A percentile compares a stretch with the other conserved stretches of the same genome.
Evolutionary conservation across 192 early-diverging fungal species (phyloP).

Genomic region (Fimicolochytrium jonesii): DNA sequence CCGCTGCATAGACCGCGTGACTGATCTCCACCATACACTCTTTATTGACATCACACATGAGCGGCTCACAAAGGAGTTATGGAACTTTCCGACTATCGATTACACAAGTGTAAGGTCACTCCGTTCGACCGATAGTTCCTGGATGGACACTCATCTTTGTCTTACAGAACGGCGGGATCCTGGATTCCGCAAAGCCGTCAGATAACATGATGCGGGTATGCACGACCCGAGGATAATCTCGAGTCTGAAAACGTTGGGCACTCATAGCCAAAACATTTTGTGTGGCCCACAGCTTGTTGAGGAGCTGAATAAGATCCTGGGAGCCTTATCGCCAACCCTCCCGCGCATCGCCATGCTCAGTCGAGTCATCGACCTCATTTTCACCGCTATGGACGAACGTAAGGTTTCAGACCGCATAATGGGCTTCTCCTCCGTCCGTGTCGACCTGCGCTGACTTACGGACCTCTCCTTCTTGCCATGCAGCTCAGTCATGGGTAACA

Average conservation of each 20-base stretch:
- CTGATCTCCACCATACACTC: not conserved
- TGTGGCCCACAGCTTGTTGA: slow-evolving; percentile 11
- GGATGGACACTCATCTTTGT: too few species aligned
- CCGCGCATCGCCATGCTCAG: slow-evolving; percentile 2
- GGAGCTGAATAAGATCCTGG: slow-evolving; percentile 9
- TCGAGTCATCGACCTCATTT: slow-evolving; percentile 14
- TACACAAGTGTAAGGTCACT: slow-evolving; percentile 37
- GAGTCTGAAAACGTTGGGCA: not conserved
- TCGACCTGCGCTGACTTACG: too few species aligned
- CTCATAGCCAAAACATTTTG: not conserved
- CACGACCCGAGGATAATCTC: not conserved
- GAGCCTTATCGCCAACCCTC: slow-evolving; percentile 11
- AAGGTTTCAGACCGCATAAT: slow-evolving; percentile 11
- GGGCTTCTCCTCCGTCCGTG: slow-evolving; percentile 10
- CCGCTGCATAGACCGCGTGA: not conserved
- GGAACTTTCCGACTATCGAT: slow-evolving; percentile 41
- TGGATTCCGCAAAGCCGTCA: slow-evolving; percentile 35
- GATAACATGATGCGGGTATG: slow-evolving; percentile 35
- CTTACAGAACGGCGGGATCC: slow-evolving; percentile 33
- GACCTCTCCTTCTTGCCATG: not conserved
- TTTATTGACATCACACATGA: slow-evolving; percentile 17
- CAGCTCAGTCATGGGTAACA: slow-evolving; percentile 3
- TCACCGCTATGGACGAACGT: slow-evolving; percentile 17
- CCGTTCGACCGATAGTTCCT: too few species aligned
- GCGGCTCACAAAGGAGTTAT: slow-evolving; percentile 27